phyloP scores from a whole-genome alignment of 192 early-diverging fungal genomes.

The Spizellomyces punctatus region DNA sequence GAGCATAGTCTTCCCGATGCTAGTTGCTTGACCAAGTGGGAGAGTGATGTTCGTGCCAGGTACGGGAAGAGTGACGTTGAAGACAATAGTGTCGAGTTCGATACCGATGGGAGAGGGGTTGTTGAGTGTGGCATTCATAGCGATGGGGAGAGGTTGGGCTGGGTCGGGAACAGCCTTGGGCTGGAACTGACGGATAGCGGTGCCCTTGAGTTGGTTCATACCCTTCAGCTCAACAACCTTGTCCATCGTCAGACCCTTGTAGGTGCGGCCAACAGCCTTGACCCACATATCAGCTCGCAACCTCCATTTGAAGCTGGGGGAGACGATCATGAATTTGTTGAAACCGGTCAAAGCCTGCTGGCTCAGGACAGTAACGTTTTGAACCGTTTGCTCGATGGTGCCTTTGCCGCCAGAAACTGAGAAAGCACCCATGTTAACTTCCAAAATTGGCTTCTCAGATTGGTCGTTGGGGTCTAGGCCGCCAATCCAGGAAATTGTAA shows the following conservation, averaged over 20 bases:
- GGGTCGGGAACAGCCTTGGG: not conserved
- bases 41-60: not conserved
- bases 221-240: conserved; percentile 35
- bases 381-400: conserved; percentile 22
- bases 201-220: conserved; percentile 28
- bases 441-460: conserved; percentile 26
- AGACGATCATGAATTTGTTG: conserved; percentile 30
- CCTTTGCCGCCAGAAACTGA: conserved; percentile 33
- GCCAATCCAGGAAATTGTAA: conserved; percentile 34
- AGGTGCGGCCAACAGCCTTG: conserved; percentile 37
- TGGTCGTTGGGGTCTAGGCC: not conserved
- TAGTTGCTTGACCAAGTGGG: not conserved
- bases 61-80: conserved; percentile 4
- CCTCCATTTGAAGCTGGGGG: conserved; percentile 29
- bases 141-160: conserved; percentile 1
- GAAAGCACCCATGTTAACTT: conserved; percentile 24
- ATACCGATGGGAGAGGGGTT: conserved; percentile 31
- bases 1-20: not conserved
- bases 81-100: conserved; percentile 4
- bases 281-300: conserved; percentile 19
- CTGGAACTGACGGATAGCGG: conserved; percentile 25
- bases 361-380: conserved; percentile 17
- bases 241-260: conserved; percentile 38
- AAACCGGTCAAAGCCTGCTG: conserved; percentile 11
- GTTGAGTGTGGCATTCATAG: conserved; percentile 19